Percentiles rank a stretch among this genome's conserved stretches.
Conservation (phyloP, 495 filamentous ascomycete genomes). For the Acidiella bohemica region DNA sequence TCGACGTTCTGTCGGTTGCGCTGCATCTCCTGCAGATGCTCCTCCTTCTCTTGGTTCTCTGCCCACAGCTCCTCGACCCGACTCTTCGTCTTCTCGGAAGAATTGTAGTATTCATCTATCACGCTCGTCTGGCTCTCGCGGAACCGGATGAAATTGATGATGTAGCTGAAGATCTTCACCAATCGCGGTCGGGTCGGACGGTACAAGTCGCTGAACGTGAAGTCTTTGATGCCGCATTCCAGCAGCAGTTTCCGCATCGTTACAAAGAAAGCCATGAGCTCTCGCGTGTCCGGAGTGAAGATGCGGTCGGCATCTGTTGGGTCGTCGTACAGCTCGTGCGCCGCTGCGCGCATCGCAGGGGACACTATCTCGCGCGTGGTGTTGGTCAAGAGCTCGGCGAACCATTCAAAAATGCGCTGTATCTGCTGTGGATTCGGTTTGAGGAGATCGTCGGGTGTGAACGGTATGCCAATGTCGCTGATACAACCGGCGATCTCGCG, state of each 20-base stretch:
- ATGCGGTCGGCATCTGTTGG: conserved; percentile 55
- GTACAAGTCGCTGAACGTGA: conserved; percentile 78
- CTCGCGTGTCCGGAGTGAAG: conserved; percentile 72
- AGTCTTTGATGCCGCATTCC: conserved; percentile 86
- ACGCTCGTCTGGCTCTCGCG: conserved; percentile 74
- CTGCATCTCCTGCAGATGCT: conserved; percentile 65
- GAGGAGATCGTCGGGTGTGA: conserved; percentile 74
- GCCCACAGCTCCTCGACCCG: conserved; percentile 73
- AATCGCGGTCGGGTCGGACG: conserved; percentile 79
- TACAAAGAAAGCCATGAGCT: conserved; percentile 85
- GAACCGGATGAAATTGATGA: conserved; percentile 97
- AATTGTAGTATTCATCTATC: conserved; percentile 87
- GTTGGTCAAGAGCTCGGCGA: conserved; percentile 86
- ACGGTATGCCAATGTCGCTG: conserved; percentile 84
- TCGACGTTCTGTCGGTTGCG: conserved; percentile 64
- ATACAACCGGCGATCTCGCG: conserved; percentile 92
- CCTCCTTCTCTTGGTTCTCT: conserved; percentile 78
- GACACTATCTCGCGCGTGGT: conserved; percentile 80
- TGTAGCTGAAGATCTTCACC: conserved; percentile 81
- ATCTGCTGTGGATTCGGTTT: conserved; percentile 89
- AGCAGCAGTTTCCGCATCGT: conserved; percentile 60
- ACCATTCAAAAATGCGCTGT: conserved; percentile 95
- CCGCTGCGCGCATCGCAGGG: conserved; percentile 82
- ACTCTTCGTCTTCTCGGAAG: conserved; percentile 67
- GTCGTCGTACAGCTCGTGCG: conserved; percentile 70